phyloP scores from a whole-genome alignment of 2,329 filamentous ascomycete genomes.

The Fusarium torulosum region DNA sequence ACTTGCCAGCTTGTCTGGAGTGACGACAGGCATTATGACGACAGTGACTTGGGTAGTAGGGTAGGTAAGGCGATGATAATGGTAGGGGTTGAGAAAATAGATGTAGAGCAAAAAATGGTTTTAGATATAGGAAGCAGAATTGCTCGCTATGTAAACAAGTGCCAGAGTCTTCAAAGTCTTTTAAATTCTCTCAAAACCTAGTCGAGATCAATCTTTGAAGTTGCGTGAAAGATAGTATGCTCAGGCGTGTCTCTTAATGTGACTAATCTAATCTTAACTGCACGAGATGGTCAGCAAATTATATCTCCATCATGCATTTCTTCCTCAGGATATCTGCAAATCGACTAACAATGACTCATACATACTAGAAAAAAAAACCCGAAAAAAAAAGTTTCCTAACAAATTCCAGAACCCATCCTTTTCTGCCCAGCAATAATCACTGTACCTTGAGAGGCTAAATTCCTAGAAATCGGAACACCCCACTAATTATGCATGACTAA shows the following conservation, averaged over 20 bases:
- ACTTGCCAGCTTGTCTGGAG: constrained; percentile 87
- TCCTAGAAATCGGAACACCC: constrained; percentile 47
- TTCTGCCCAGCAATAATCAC: constrained; percentile 12
- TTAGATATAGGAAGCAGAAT: constrained; percentile 12
- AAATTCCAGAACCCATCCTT: constrained; percentile 14
- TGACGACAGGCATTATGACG: constrained; percentile 87
- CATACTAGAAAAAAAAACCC: constrained; percentile 17
- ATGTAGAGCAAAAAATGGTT: constrained; percentile 6
- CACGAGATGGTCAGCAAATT: constrained; percentile 39
- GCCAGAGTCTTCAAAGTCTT: constrained; percentile 8
- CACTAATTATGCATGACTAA: constrained; percentile 38
- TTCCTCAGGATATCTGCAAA: constrained; percentile 22
- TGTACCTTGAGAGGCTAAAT: constrained; percentile 22
- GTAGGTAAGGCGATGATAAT: constrained; percentile 8
- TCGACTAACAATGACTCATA: constrained; percentile 49
- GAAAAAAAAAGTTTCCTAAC: constrained; percentile 14
- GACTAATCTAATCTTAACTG: constrained; percentile 42
- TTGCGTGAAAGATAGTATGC: constrained; percentile 28
- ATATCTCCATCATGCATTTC: constrained; percentile 19
- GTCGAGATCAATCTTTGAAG: constrained; percentile 15
- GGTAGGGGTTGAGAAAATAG: constrained; percentile 13
- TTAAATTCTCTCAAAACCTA: constrained; percentile 15
- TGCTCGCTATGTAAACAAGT: constrained; percentile 5
- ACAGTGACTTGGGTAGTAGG: constrained; percentile 20
- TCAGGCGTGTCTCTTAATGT: constrained; percentile 38